Evolutionary conservation across 306 rosid genomes (phyloP).

Genomic region (Morella rubra): DNA sequence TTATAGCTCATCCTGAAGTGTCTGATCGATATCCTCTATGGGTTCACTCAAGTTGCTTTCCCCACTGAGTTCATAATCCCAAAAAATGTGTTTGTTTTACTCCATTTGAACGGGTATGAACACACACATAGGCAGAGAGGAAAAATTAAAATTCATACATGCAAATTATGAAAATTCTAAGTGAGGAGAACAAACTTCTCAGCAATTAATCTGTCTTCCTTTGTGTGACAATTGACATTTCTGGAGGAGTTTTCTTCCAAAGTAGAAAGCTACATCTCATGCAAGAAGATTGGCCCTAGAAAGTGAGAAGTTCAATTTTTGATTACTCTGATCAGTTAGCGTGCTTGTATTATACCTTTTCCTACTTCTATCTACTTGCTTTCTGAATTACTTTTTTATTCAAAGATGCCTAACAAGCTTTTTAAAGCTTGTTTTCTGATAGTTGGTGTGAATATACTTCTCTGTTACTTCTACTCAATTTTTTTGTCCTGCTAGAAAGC

Average conservation of each 20-base stretch:
- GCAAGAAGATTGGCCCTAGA: not conserved
- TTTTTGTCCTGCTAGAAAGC: not conserved
- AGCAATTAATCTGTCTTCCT: not conserved
- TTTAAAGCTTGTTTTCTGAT: conserved; percentile 10
- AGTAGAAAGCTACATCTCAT: not conserved
- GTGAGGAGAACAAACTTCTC: not conserved
- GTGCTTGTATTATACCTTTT: not conserved
- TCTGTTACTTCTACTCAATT: conserved; percentile 10
- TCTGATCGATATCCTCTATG: not conserved
- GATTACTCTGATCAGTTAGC: not conserved
- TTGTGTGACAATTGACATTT: not conserved
- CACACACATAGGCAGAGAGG: not conserved
- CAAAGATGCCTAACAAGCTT: conserved; percentile 1
- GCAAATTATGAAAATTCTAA: not conserved
- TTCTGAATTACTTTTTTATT: not conserved
- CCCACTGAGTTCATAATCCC: not conserved
- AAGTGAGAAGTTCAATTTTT: not conserved
- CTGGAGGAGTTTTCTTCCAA: not conserved
- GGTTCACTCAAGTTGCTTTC: not conserved
- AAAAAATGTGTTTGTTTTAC: not conserved
- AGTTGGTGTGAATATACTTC: not conserved
- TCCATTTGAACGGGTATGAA: not conserved
- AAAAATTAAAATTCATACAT: not conserved
- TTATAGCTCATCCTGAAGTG: not conserved
- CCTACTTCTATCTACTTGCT: not conserved